A percentile compares a stretch with the other conserved stretches of the same genome.
phyloP scores from a whole-genome alignment of 106 monocot genomes.

The Hemerocallis citrina region DNA sequence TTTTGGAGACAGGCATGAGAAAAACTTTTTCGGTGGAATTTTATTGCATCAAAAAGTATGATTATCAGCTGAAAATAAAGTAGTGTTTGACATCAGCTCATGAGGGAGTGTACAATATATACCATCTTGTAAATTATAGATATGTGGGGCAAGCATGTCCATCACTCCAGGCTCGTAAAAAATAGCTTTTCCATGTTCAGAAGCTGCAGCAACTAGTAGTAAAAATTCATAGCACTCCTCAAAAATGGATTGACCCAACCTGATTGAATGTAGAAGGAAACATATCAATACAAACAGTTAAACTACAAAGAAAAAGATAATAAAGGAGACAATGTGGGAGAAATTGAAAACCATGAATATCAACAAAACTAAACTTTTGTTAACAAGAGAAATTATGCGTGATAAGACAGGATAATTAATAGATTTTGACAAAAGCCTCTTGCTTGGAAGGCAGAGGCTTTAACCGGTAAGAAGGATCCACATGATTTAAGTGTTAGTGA shows the following conservation, averaged over 20 bases:
- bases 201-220: constrained; percentile 42
- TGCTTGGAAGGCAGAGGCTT: too few species aligned
- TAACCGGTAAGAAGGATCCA: too few species aligned
- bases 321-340: background rate
- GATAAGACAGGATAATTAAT: background rate
- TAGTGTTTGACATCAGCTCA: background rate
- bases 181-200: constrained; percentile 40
- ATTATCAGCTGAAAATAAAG: too few species aligned
- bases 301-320: background rate
- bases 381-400: too few species aligned
- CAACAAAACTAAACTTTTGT: too few species aligned
- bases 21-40: too few species aligned
- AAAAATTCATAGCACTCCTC: constrained; percentile 92
- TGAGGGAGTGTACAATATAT: constrained; percentile 9
- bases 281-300: background rate
- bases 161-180: constrained; percentile 71
- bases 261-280: constrained; percentile 16
- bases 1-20: too few species aligned
- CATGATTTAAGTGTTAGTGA: too few species aligned
- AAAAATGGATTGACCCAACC: constrained; percentile 45
- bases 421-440: background rate
- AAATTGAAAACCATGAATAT: background rate
- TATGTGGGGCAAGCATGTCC: constrained; percentile 43
- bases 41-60: too few species aligned
- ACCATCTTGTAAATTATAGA: constrained; percentile 60